Percentiles rank a stretch among this genome's conserved stretches.
Evolutionary conservation across 2,329 filamentous ascomycete genomes (phyloP).

Genomic region (Chrysoporthe cubensis): DNA sequence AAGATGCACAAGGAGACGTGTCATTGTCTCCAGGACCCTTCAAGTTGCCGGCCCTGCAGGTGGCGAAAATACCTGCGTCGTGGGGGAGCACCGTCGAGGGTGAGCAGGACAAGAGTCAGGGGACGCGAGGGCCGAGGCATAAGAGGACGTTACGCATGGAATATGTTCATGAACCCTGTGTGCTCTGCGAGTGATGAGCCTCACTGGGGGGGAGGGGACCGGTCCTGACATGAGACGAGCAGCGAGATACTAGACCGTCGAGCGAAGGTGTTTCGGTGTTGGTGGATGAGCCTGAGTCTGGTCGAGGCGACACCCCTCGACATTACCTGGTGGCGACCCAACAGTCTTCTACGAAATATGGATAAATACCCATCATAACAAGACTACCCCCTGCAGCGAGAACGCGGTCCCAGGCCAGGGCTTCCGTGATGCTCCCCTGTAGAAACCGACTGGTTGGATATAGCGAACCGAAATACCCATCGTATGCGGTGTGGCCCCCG

Average conservation of each 20-base stretch:
- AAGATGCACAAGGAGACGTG: not conserved
- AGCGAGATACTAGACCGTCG: slow-evolving; percentile 2
- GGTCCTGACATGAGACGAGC: not conserved
- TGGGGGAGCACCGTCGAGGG: not conserved
- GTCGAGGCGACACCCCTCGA: not conserved
- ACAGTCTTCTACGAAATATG: not conserved
- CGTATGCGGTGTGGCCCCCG: not conserved
- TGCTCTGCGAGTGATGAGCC: not conserved
- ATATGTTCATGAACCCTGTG: slow-evolving; percentile 14
- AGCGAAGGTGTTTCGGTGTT: not conserved
- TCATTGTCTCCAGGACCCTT: not conserved
- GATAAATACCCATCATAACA: not conserved
- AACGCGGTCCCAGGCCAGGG: too few relatives aligned
- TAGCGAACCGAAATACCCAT: not conserved
- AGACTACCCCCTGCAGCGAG: not conserved
- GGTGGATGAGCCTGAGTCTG: not conserved
- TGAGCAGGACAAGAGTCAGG: not conserved
- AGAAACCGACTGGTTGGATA: not conserved
- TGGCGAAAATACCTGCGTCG: not conserved
- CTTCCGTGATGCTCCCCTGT: not conserved
- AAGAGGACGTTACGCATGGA: slow-evolving; percentile 2
- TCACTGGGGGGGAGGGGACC: not conserved
- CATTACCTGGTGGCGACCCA: not conserved
- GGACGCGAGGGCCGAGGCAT: not conserved
- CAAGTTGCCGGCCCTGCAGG: not conserved